Percentiles rank a stretch among this genome's conserved stretches.
Conservation (phyloP, 495 filamentous ascomycete species). For the Annulohypoxylon nitens region DNA sequence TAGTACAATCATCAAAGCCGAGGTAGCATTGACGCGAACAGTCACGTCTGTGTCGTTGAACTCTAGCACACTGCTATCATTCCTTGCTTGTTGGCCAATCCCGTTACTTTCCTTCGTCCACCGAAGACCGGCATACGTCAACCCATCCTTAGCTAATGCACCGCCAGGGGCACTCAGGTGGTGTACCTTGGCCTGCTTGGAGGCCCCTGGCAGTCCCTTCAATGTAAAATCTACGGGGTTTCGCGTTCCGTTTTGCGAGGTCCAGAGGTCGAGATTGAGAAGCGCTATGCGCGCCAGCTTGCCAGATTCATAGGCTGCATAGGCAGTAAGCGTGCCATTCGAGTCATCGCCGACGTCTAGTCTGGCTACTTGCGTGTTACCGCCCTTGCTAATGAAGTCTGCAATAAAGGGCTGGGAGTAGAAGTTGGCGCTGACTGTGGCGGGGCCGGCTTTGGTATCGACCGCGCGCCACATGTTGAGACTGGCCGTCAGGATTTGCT, state of each 20-base stretch:
- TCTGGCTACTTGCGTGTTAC: slow-evolving; percentile 29
- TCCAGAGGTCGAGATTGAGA: slow-evolving; percentile 22
- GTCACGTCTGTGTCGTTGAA: neutral
- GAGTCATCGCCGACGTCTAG: slow-evolving; percentile 18
- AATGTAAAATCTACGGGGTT: slow-evolving; percentile 9
- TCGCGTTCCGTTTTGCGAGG: neutral
- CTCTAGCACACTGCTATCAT: slow-evolving; percentile 17
- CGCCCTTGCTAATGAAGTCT: slow-evolving; percentile 38
- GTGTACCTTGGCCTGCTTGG: slow-evolving; percentile 8
- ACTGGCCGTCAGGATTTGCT: slow-evolving; percentile 19
- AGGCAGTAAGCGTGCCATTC: slow-evolving; percentile 11
- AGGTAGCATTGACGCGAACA: slow-evolving; percentile 17
- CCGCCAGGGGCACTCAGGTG: slow-evolving; percentile 15
- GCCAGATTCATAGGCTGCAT: slow-evolving; percentile 24
- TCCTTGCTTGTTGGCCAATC: neutral
- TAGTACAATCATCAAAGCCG: slow-evolving; percentile 20
- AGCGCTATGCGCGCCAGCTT: slow-evolving; percentile 21
- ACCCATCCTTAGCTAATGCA: slow-evolving; percentile 5
- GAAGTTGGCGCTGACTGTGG: slow-evolving; percentile 21
- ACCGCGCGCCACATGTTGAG: slow-evolving; percentile 28
- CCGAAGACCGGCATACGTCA: slow-evolving; percentile 24
- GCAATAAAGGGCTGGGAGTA: slow-evolving; percentile 39
- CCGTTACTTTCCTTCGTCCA: slow-evolving; percentile 10
- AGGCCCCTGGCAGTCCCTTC: neutral
- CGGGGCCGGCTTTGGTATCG: neutral